A percentile compares a stretch with the other conserved stretches of the same genome.
These are phyloP conservation scores for Ilyonectria sp. DNA, from an alignment of 2,329 filamentous ascomycete genomes.

Conservation along the genomic window DNA sequence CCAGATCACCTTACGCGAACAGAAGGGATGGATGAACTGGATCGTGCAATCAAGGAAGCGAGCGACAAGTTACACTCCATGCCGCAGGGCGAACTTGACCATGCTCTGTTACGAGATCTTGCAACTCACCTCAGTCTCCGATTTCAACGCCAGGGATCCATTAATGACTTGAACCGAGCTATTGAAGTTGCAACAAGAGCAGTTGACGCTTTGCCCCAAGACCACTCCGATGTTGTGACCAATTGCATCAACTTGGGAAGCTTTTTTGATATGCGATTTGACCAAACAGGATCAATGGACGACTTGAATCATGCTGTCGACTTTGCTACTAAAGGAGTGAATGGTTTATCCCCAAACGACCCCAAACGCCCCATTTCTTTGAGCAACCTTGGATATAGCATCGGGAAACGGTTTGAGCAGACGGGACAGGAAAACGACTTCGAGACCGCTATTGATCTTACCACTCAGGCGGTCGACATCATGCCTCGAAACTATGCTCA, in stretches of 20 bases:
- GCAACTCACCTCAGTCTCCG: too few species aligned
- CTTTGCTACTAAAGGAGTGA: not conserved
- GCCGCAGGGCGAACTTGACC: too few species aligned
- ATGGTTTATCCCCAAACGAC: not conserved
- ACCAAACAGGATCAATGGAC: not conserved
- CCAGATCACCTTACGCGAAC: not conserved
- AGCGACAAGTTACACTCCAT: too few species aligned
- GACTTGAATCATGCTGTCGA: too few species aligned
- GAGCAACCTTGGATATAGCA: conserved; percentile 2
- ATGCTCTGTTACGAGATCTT: too few species aligned
- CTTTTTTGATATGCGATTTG: not conserved
- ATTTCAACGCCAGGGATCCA: not conserved
- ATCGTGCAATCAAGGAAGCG: too few species aligned
- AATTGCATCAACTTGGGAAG: not conserved
- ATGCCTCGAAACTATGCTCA: not conserved
- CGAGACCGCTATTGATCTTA: not conserved
- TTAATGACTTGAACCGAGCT: not conserved
- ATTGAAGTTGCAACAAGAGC: not conserved
- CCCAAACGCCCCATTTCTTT: not conserved
- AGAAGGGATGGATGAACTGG: not conserved
- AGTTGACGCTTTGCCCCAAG: not conserved
- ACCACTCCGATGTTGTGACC: not conserved
- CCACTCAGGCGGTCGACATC: not conserved
- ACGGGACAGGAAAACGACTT: not conserved
- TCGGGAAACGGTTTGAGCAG: not conserved